Evolutionary conservation across 169 alveolate species (phyloP), one percentile per base, ranked within the genome.

Genomic region (Plasmodium chabaudi): DNA sequence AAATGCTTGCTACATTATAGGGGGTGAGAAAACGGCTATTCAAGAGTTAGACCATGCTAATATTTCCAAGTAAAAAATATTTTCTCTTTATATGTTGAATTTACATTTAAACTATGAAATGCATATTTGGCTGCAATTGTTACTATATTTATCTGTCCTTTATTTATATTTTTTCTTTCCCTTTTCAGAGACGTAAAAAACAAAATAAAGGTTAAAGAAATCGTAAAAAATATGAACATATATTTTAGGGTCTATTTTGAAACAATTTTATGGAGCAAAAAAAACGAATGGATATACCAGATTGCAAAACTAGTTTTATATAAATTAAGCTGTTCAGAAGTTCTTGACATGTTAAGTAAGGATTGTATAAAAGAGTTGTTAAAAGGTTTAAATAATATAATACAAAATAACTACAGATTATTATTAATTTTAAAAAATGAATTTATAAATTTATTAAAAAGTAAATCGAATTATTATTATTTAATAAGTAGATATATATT

Each of bases 281-380:
- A 69, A 6, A 63, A 19, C 0, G 4, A 15, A 44, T 79, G 60
- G 60, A 9, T 67, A 47, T 9, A 13, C n/a, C 71, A 79, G 13
- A 56, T 79, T 39, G 9, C 89, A 9, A 79, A 79, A 79, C 19
- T 79, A 9, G 5, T 79, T 39, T 67, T 79, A 25, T 63, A 53
- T 13, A 79, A 55, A 59, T 65, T 79, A 60, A 15, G 82, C 1
- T 64, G 63, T 47, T 13, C 69, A 21, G 61, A 79, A 0, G 13
- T 79, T 0, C 70, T 79, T 42, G 71, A 51, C 7, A 79, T 79
- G 13, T 47, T 79, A 65, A 63, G 53, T 42, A 79, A 67, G 39
- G 72, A 79, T 15, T 53, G 89, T 57, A 46, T 79, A 79, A 79
- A 79, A 59, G 89, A 79, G 60, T 53, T 79, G 46, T 59, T 55